Conservation (phyloP, 495 filamentous ascomycete genomes). For the Penicillium bialowiezense region DNA sequence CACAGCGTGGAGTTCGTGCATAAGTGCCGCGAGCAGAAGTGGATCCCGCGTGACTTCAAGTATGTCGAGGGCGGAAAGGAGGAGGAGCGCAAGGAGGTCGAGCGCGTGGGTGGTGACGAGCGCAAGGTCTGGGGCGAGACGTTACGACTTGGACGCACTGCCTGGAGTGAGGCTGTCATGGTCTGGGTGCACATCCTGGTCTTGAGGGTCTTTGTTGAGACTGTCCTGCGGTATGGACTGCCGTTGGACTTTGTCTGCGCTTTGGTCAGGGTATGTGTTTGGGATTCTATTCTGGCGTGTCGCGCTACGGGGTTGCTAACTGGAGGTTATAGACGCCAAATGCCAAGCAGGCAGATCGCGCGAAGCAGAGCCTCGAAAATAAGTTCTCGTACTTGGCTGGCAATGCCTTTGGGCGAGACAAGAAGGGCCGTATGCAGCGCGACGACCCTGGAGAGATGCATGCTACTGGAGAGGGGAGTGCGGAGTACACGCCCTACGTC, state of each 20-base stretch:
- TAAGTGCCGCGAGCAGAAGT: conserved; percentile 85
- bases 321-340: conserved; percentile 59
- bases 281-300: not conserved
- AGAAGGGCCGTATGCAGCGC: conserved; percentile 84
- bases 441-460: conserved; percentile 89
- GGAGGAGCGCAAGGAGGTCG: conserved; percentile 80
- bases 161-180: conserved; percentile 93
- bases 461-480: conserved; percentile 62
- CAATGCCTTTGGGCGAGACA: conserved; percentile 91
- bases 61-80: conserved; percentile 86
- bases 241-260: conserved; percentile 84
- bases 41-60: conserved; percentile 92
- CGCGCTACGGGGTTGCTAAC: too few species aligned
- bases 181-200: conserved; percentile 90
- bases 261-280: conserved; percentile 71
- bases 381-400: conserved; percentile 90
- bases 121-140: conserved; percentile 87
- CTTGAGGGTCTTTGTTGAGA: conserved; percentile 93
- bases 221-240: conserved; percentile 88
- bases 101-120: conserved; percentile 74
- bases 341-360: conserved; percentile 75
- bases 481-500: conserved; percentile 93
- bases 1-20: conserved; percentile 78
- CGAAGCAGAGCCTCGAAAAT: conserved; percentile 74
- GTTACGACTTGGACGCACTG: conserved; percentile 77